Percentiles rank a stretch among this genome's conserved stretches.
These are phyloP conservation scores for Macrolepiota albuminosa DNA, from an alignment of 768 basidiomycete species.

Conservation along the genomic window DNA sequence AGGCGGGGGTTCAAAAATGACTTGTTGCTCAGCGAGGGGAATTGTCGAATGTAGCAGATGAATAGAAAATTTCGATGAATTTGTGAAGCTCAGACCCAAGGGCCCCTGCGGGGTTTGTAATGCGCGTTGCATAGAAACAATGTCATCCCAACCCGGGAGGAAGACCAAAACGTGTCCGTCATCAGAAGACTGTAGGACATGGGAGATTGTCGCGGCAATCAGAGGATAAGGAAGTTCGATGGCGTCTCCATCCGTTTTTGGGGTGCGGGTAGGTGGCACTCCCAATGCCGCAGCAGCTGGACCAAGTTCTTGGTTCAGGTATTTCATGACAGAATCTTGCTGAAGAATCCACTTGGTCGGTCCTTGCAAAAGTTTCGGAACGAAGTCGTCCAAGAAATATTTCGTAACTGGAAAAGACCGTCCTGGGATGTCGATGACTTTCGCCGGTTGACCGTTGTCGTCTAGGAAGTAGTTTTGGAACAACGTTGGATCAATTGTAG, in stretches of 20 bases:
- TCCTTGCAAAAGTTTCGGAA: conserved; percentile 44
- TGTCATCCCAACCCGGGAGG: conserved; percentile 93
- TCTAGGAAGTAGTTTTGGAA: conserved; percentile 88
- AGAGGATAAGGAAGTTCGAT: conserved; percentile 78
- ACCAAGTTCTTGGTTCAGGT: conserved; percentile 66
- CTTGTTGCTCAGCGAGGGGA: conserved; percentile 83
- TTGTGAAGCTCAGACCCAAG: conserved; percentile 57
- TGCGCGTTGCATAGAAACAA: conserved; percentile 61
- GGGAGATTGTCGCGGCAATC: conserved; percentile 74
- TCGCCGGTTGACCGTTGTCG: conserved; percentile 51
- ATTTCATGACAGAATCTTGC: conserved; percentile 67
- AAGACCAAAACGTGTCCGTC: conserved; percentile 90
- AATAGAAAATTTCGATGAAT: conserved; percentile 54
- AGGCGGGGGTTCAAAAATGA: conserved; percentile 81
- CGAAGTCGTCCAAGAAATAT: conserved; percentile 74
- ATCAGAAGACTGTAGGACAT: conserved; percentile 67
- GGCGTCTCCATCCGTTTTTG: conserved; percentile 34
- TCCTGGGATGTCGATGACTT: conserved; percentile 81
- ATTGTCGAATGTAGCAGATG: conserved; percentile 89
- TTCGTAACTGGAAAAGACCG: conserved; percentile 86
- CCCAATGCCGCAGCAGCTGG: conserved; percentile 22
- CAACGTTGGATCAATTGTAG: conserved; percentile 86
- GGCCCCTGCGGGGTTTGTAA: conserved; percentile 46
- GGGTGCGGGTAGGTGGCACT: conserved; percentile 14
- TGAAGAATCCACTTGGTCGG: conserved; percentile 58